Evolutionary conservation across 148 eudicot species (phyloP).

Genomic region (Rhododendron kiyosumense): DNA sequence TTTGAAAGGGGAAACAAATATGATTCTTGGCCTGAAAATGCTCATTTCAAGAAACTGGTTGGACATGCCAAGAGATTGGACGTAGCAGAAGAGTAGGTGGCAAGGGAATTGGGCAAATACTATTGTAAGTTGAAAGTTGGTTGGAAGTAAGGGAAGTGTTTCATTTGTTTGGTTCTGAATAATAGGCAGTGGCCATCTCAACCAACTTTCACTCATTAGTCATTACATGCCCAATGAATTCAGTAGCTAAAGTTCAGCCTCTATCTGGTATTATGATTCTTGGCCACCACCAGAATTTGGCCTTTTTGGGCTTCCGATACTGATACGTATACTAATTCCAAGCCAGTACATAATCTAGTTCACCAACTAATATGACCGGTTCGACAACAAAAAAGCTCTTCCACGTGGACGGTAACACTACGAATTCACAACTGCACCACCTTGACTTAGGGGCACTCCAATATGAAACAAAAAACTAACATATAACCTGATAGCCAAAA

Average conservation of each 20-base stretch:
- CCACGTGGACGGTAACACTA: neutral
- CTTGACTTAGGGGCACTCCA: neutral
- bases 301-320: neutral
- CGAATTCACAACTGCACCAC: neutral
- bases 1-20: neutral
- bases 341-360: neutral
- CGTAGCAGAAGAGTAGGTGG: no score
- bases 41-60: constrained; percentile 9
- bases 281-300: neutral
- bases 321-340: neutral
- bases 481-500: neutral
- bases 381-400: neutral
- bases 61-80: neutral
- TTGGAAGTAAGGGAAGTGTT: neutral
- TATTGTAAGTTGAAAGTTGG: neutral
- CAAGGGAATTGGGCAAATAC: no score
- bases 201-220: no score
- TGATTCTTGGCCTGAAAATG: neutral
- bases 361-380: neutral
- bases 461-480: neutral
- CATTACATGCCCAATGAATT: no score
- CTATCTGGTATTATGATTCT: neutral
- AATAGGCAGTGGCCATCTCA: no score
- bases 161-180: neutral
- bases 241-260: neutral